Percentiles rank a stretch among this genome's conserved stretches.
phyloP scores from a whole-genome alignment of 106 monocot genomes.

The Dendrobium huoshanense region DNA sequence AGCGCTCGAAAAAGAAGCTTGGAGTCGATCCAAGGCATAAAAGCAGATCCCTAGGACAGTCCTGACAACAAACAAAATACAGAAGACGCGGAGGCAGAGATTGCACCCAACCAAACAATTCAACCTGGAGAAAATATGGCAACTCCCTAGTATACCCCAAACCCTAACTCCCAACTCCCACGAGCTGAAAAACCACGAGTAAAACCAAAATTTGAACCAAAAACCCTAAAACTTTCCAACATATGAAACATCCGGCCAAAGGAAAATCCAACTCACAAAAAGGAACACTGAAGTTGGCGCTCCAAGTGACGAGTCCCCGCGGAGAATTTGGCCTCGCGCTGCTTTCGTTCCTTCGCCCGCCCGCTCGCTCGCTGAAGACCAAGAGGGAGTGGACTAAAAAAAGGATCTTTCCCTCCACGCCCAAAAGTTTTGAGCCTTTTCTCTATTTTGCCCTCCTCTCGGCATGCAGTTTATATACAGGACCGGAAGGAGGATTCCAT shows the following conservation, averaged over 20 bases:
- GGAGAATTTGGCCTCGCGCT: not conserved
- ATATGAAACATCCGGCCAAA: not conserved
- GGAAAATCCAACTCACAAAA: not conserved
- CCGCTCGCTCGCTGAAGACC: not conserved
- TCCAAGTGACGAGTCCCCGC: not conserved
- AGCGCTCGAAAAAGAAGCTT: not conserved
- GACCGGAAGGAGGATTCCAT: not conserved
- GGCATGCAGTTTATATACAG: not conserved
- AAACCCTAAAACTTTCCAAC: not conserved
- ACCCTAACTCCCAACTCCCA: conserved; percentile 5
- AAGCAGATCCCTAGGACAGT: conserved; percentile 1
- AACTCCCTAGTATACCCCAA: not conserved
- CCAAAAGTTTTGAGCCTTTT: conserved; percentile 2
- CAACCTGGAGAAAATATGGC: not conserved
- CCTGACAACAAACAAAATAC: not conserved
- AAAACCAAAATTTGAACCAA: not conserved
- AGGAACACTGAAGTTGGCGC: not conserved
- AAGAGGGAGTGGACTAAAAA: conserved; percentile 4
- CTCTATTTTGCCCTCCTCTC: not conserved
- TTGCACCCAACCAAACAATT: not conserved
- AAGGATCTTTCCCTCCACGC: conserved; percentile 6
- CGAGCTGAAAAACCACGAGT: not conserved
- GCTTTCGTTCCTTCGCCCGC: not conserved
- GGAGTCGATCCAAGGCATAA: not conserved
- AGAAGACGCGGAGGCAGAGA: not conserved